Evolutionary conservation across 768 basidiomycete species (phyloP).

Genomic region (Trametes sanguinea): DNA sequence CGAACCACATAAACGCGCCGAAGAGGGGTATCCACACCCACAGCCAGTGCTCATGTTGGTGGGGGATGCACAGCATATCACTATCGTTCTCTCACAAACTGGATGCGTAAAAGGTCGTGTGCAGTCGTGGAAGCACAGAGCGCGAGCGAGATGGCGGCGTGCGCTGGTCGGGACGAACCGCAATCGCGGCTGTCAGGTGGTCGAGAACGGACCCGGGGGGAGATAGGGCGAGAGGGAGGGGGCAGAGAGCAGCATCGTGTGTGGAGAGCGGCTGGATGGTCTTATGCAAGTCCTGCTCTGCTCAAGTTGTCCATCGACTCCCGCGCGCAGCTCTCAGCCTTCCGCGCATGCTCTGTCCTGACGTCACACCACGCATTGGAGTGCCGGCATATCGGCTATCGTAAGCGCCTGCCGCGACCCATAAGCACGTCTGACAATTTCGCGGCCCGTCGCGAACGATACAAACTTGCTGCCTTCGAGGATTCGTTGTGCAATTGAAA

Average conservation of each 20-base stretch:
- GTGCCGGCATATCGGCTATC: neutral
- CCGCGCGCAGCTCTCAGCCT: neutral
- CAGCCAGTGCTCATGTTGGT: slow-evolving; percentile 50
- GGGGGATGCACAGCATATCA: slow-evolving; percentile 7
- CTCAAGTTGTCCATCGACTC: neutral
- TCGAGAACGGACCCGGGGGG: neutral
- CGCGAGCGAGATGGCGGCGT: neutral
- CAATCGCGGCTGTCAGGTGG: slow-evolving; percentile 10
- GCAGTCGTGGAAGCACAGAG: neutral
- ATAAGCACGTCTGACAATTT: neutral
- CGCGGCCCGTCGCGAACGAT: neutral
- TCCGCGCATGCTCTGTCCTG: neutral
- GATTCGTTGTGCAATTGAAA: no score
- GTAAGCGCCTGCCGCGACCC: neutral
- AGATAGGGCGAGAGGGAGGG: neutral
- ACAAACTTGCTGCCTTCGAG: neutral
- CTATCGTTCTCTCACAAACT: neutral
- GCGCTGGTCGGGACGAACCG: slow-evolving; percentile 6
- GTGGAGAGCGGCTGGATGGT: slow-evolving; percentile 5
- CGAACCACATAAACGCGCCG: slow-evolving; percentile 66
- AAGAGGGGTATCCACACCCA: slow-evolving; percentile 68
- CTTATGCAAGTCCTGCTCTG: slow-evolving; percentile 1
- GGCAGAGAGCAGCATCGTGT: slow-evolving; percentile 6
- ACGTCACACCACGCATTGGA: slow-evolving; percentile 12
- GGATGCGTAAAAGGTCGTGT: neutral